Evolutionary conservation across 495 filamentous ascomycete genomes (phyloP).

Genomic region (Aspergillus sclerotiicarbonarius): DNA sequence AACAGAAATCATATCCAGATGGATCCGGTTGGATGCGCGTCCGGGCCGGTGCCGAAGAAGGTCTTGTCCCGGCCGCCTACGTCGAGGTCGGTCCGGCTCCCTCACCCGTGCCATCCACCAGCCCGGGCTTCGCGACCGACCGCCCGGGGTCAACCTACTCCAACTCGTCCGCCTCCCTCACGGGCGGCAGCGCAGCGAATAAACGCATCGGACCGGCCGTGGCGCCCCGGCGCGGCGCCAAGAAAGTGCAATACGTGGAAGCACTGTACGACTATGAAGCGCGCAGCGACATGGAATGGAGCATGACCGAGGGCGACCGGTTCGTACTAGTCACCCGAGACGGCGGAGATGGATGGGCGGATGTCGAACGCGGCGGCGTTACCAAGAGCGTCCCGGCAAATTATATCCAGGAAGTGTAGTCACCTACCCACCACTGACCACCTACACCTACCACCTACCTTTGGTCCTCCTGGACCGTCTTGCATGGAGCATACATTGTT

Average conservation of each 20-base stretch:
- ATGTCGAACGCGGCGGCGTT: constrained; percentile 87
- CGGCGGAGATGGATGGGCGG: constrained; percentile 90
- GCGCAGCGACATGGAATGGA: constrained; percentile 80
- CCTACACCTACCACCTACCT: background rate
- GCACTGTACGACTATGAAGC: constrained; percentile 91
- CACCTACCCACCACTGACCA: background rate
- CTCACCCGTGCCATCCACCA: constrained; percentile 38
- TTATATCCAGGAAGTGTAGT: constrained; percentile 75
- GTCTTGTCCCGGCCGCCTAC: constrained; percentile 85
- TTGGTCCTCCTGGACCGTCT: too few species aligned
- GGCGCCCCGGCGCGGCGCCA: constrained; percentile 85
- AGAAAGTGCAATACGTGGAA: constrained; percentile 93
- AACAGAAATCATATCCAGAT: constrained; percentile 51
- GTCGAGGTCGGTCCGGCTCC: constrained; percentile 56
- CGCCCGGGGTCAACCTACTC: constrained; percentile 70
- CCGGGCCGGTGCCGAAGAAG: constrained; percentile 62
- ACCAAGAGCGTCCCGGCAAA: constrained; percentile 93
- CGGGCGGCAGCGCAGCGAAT: constrained; percentile 42
- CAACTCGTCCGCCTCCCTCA: constrained; percentile 71
- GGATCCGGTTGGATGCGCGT: constrained; percentile 91
- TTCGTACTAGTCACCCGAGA: constrained; percentile 86
- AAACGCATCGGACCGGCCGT: constrained; percentile 95
- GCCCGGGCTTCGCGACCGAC: constrained; percentile 36
- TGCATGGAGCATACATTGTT: too few species aligned
- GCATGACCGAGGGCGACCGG: constrained; percentile 84